Base-by-base conservation (phyloP, 352 stramenopile species). In the Pythium pyrilobum region DNA sequence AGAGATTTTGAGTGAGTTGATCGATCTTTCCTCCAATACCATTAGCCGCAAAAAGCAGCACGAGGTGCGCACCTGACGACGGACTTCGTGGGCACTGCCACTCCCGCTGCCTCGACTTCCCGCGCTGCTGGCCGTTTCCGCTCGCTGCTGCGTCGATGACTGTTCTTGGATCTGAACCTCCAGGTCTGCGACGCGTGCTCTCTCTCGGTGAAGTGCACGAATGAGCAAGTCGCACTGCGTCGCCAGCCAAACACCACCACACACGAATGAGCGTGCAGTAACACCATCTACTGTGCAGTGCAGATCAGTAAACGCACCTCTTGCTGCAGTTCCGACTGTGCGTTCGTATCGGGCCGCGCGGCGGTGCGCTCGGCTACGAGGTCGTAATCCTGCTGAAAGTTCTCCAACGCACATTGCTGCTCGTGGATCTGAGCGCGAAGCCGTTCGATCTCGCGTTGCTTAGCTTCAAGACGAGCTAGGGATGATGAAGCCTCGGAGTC, bases 341-440 rank as follows among this genome's bases (percentile, higher is more conserved):
- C 28, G 16, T n/a, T 52, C 1, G 41, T 9, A 11, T 38, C 25
- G 5, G 48, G 29, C 20, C 40, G 40, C 15, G 32, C 15, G 15
- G 41, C 48, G 11, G 56, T 57, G 15, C 58, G 43, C 11, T 47
- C 46, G 11, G 45, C 45, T 9, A 67, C 52, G 29, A 62, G 38
- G 37, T 67, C 59, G 40, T 67, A 67, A 31, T 67, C 59, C 42
- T 58, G 52, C 37, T 67, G 59, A 25, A 62, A 67, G 37, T 85
- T 83, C 25, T 91, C 80, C 20, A 91, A 66, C 28, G 52, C 52
- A 16, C 69, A 31, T 33, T 89, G 80, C 45, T 89, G 80, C 4
- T 77, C 64, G 40, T 69, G 74, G 48, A 89, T 81, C 41, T 91
- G 77, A 13, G 70, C 61, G 4, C 64, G 63, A 16, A 72, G 53